Base-by-base conservation (phyloP, 2,329 filamentous ascomycete genomes). In the Colletotrichum costaricense region DNA sequence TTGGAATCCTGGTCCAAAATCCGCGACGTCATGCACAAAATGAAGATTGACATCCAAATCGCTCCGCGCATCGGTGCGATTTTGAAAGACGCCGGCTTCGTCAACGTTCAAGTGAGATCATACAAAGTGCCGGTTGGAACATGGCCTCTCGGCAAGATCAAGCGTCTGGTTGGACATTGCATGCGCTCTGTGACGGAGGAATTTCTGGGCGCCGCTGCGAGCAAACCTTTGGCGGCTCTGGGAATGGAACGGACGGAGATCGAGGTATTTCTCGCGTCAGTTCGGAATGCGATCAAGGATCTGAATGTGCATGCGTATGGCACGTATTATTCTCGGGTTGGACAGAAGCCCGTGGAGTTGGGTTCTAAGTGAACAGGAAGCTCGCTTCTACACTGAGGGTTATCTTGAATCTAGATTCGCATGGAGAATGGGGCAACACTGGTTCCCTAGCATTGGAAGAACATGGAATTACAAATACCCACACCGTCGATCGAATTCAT, bases 261-360 rank as follows among this genome's bases (percentile, higher is more conserved):
- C 22, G 33, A 66, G 3, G 63, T 3, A 4, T 58, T 66, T 2
- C 12, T 58, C 14, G 33, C 16, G 35, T 5, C 33, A 6, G 63
- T 66, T 19, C 19, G 26, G 24, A 54, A 58, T 22, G 63, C 63
- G 24, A 30, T 66, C 24, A 30, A 66, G 16, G 63, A 66, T 58
- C 52, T 8, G 4, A 58, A 54, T 5, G 26, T 58, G 63, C 63
- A 66, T 66, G 26, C 63, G 14, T 58, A 49, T 9, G 26, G 33
- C 30, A 26, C 42, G 24, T 66, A 58, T 33, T 66, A 46, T 46
- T 66, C 63, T 12, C 58, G 54, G 63, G 54, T 58, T 22, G 63
- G 63, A 35, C 63, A 66, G 35, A 66, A 66, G 63, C 49, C 54
- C 26, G 19, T 26, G 6, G n/a, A 28, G 4, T 26, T 5, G 9